These are phyloP conservation scores for Cytospora mali DNA, from an alignment of 2,329 filamentous ascomycete species.

Conservation along the genomic window DNA sequence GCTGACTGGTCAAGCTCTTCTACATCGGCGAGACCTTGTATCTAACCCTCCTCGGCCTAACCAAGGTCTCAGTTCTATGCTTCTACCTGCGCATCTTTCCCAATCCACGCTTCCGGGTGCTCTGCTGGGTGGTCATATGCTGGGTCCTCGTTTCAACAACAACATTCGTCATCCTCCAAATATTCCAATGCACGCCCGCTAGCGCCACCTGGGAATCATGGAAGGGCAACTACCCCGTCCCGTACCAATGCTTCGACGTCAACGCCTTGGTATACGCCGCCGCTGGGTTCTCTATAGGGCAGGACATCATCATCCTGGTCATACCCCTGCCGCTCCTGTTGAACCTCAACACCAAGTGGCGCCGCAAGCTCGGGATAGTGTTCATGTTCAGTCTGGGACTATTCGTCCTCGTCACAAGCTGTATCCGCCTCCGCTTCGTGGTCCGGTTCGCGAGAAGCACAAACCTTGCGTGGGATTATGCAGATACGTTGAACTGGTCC, in stretches of 20 bases:
- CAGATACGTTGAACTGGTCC: conserved; percentile 45
- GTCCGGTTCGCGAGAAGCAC: conserved; percentile 36
- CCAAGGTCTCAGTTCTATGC: conserved; percentile 36
- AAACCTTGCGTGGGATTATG: conserved; percentile 46
- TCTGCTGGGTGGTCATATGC: conserved; percentile 33
- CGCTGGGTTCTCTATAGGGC: conserved; percentile 38
- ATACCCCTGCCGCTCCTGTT: conserved; percentile 39
- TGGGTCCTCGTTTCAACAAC: conserved; percentile 34
- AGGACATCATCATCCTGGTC: conserved; percentile 39
- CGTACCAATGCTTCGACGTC: conserved; percentile 37
- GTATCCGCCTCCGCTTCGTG: conserved; percentile 40
- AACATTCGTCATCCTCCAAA: conserved; percentile 36
- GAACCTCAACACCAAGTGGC: conserved; percentile 34
- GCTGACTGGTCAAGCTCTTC: conserved; percentile 32
- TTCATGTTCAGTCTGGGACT: conserved; percentile 43
- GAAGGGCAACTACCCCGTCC: conserved; percentile 34
- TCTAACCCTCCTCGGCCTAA: conserved; percentile 34
- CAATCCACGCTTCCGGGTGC: conserved; percentile 34
- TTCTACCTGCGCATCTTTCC: conserved; percentile 37
- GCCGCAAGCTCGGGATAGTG: conserved; percentile 34
- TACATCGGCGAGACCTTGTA: conserved; percentile 40
- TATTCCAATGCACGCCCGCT: conserved; percentile 42
- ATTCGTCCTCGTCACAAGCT: conserved; percentile 41
- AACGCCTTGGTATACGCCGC: conserved; percentile 36
- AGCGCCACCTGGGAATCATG: conserved; percentile 39